phyloP scores from a whole-genome alignment of 179 eudicot genomes.

The Carnegiea gigantea region DNA sequence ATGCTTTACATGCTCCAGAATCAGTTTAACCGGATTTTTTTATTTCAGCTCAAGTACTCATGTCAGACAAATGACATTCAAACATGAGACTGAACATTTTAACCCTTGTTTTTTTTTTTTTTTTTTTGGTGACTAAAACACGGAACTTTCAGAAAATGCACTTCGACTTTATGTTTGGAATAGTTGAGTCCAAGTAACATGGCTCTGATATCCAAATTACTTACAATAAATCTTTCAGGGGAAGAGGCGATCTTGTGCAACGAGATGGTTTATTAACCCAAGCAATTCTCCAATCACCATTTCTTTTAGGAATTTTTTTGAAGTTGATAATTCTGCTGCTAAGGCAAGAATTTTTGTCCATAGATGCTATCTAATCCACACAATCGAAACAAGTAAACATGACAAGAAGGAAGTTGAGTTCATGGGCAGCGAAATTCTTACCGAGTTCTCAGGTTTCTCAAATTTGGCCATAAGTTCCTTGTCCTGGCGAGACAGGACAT shows the following conservation, averaged over 20 bases:
- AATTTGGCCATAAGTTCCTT: conserved; percentile 20
- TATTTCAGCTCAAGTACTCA: background rate
- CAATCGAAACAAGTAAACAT: background rate
- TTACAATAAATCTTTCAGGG: no score
- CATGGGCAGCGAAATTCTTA: background rate
- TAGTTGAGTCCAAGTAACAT: background rate
- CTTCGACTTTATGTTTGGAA: background rate
- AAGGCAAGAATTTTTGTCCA: background rate
- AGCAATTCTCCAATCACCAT: background rate
- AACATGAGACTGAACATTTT: background rate
- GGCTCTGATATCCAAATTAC: background rate
- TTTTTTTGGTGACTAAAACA: no score
- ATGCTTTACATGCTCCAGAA: background rate
- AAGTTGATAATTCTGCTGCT: background rate
- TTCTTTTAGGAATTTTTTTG: background rate
- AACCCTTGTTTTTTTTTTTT: no score
- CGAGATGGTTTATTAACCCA: background rate
- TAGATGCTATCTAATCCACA: background rate
- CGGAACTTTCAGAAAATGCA: background rate
- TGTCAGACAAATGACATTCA: background rate
- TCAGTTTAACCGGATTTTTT: background rate
- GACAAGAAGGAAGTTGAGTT: background rate
- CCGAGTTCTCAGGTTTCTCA: conserved; percentile 19
- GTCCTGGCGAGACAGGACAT: conserved; percentile 33
- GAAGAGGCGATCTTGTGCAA: no score